A percentile compares a stretch with the other conserved stretches of the same genome.
phyloP scores from a whole-genome alignment of 805 yeast genomes.

The Kodamaea jinghongensis region DNA sequence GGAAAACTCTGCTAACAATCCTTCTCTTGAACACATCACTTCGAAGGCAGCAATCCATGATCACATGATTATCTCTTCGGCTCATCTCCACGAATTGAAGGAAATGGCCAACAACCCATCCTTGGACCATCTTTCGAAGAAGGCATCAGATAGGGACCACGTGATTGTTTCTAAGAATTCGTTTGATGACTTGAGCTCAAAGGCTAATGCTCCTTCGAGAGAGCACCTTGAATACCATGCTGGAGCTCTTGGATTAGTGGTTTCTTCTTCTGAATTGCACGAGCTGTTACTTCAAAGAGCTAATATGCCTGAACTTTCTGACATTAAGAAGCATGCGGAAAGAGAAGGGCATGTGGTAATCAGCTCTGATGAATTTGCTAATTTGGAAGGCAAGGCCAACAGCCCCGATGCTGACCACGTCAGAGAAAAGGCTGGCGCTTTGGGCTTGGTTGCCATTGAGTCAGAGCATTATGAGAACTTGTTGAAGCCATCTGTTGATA shows the following conservation, averaged over 20 bases:
- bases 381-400: slow-evolving; percentile 1
- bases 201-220: slow-evolving; percentile 19
- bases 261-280: slow-evolving; percentile 6
- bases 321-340: slow-evolving; percentile 17
- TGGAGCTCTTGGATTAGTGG: slow-evolving; percentile 7
- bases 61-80: slow-evolving; percentile 9
- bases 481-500: slow-evolving; percentile 7
- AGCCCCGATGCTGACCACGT: slow-evolving; percentile 8
- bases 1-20: slow-evolving; percentile 10
- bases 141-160: slow-evolving; percentile 14
- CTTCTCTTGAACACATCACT: slow-evolving; percentile 10
- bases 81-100: slow-evolving; percentile 2
- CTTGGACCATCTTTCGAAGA: slow-evolving; percentile 11
- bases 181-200: slow-evolving; percentile 11
- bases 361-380: not conserved
- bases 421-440: slow-evolving; percentile 13
- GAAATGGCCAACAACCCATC: slow-evolving; percentile 21
- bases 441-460: slow-evolving; percentile 12
- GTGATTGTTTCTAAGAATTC: slow-evolving; percentile 12
- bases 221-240: slow-evolving; percentile 20
- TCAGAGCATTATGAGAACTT: slow-evolving; percentile 8
- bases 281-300: slow-evolving; percentile 10
- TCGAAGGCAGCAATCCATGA: slow-evolving; percentile 9
- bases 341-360: slow-evolving; percentile 6
- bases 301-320: slow-evolving; percentile 15